Evolutionary conservation across 495 filamentous ascomycete genomes (phyloP), one percentile per base, ranked within the genome.

Genomic region (Neurospora discreta): DNA sequence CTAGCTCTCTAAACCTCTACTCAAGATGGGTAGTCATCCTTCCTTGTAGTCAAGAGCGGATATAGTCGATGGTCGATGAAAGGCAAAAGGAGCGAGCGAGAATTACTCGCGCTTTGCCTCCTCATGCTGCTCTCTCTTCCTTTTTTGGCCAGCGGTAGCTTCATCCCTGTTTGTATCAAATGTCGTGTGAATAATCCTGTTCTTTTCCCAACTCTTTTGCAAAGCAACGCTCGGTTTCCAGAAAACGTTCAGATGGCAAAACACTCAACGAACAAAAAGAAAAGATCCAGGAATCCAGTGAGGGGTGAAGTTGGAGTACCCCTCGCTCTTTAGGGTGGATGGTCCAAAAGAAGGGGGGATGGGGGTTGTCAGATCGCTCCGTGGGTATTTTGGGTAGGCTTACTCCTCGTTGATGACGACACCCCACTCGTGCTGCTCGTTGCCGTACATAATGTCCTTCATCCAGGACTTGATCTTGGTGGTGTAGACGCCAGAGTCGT

Each of bases 371-470:
- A 33, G 52, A 30, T 60, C 52, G 52, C 52, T 60, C 7, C 11
- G 44, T 15, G 8, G 42, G 10, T 52, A 69, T 74, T 80, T 15
- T 76, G 71, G 13, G 26, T 30, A 60, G 52, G 52, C 52, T 38
- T 72, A 72, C 74, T 85, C 78, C 78, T 92, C 88, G 68, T 91
- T 84, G 69, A 97, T 87, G 33, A 92, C 86, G 72, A 93, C 85
- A 33, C 88, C 89, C 94, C 94, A 97, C 69, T 91, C 88, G 76
- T 97, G 91, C 69, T 89, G 78, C 78, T 89, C 90, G 75, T 88
- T 90, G 69, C 94, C 94, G 80, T 89, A 97, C 92, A 95, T 96
- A 79, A 97, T 95, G 52, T 90, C 88, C 78, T 82, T 83, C 71
- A 97, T 82, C 92, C 92, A 95, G 3, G 80, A 81, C 86, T 95